phyloP scores from a whole-genome alignment of 2,329 filamentous ascomycete genomes.

The Phaeosphaeriaceae sp. region DNA sequence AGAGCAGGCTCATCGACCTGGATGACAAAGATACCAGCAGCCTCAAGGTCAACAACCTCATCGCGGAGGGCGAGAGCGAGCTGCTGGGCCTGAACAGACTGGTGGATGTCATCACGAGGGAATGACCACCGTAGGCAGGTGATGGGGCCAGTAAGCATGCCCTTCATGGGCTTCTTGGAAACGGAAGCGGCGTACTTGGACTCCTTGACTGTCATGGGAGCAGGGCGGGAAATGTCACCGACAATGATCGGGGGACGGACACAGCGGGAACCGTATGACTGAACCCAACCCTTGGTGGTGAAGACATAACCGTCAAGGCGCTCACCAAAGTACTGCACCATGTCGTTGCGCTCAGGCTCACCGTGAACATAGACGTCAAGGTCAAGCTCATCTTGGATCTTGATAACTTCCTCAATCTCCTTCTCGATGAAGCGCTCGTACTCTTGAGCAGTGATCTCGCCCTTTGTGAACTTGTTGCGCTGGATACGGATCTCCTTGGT shows the following conservation, averaged over 20 bases:
- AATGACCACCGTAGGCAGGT: constrained; percentile 99
- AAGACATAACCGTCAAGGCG: constrained; percentile 95
- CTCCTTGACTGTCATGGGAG: constrained; percentile 99
- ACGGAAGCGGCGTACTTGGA: constrained; percentile 97
- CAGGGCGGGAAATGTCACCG: constrained; percentile 95
- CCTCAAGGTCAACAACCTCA: constrained; percentile 97
- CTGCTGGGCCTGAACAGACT: constrained; percentile 98
- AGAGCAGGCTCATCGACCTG: constrained; percentile 99
- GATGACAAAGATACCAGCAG: constrained; percentile 95
- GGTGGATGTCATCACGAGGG: constrained; percentile 99
- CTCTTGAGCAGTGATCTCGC: constrained; percentile 87
- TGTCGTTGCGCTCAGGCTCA: constrained; percentile 99
- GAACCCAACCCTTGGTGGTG: constrained; percentile 98
- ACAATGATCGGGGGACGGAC: constrained; percentile 98
- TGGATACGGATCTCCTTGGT: constrained; percentile 97
- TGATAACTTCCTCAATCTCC: constrained; percentile 94
- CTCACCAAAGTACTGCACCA: constrained; percentile 99
- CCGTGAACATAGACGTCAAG: constrained; percentile 98
- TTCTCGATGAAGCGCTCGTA: constrained; percentile 99
- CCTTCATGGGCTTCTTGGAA: constrained; percentile 99
- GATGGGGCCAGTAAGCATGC: constrained; percentile 99
- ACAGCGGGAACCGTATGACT: constrained; percentile 97
- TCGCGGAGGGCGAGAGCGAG: constrained; percentile 97
- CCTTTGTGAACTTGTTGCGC: constrained; percentile 99
- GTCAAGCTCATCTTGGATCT: constrained; percentile 97